phyloP scores from a whole-genome alignment of 1,139 yeast genomes.

The Magnusiomyces sp. region DNA sequence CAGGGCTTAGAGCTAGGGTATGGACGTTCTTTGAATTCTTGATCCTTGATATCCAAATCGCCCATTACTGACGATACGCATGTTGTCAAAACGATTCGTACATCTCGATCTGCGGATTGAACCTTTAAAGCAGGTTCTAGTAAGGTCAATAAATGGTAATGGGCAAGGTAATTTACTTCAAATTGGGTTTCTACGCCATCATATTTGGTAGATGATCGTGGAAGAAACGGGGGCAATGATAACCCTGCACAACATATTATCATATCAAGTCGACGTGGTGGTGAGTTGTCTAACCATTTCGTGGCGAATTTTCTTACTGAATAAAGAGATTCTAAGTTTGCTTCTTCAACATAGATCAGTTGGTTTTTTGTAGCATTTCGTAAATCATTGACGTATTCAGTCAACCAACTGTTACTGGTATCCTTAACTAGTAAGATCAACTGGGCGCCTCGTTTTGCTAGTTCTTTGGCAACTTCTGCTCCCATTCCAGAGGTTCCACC shows the following conservation, averaged over 20 bases:
- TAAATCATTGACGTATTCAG: constrained; percentile 70
- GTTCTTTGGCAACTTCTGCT: constrained; percentile 58
- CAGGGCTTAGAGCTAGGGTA: constrained; percentile 62
- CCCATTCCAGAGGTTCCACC: constrained; percentile 95
- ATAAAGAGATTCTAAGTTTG: constrained; percentile 67
- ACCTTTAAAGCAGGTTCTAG: constrained; percentile 72
- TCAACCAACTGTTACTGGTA: constrained; percentile 62
- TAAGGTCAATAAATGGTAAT: constrained; percentile 69
- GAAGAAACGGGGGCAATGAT: constrained; percentile 54
- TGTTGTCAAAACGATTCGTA: constrained; percentile 63
- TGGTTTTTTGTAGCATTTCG: constrained; percentile 61
- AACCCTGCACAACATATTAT: constrained; percentile 84
- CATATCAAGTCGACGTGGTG: constrained; percentile 87
- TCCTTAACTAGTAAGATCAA: constrained; percentile 62
- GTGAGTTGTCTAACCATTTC: constrained; percentile 82
- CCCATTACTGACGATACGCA: constrained; percentile 76
- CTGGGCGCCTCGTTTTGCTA: constrained; percentile 83
- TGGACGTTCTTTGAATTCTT: constrained; percentile 52
- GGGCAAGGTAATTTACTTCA: constrained; percentile 74
- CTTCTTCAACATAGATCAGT: constrained; percentile 78
- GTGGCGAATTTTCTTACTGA: constrained; percentile 90
- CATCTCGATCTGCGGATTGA: constrained; percentile 94
- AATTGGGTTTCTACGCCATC: constrained; percentile 86
- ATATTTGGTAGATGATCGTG: constrained; percentile 47
- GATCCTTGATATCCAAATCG: constrained; percentile 53